A percentile compares a stretch with the other conserved stretches of the same genome.
These are phyloP conservation scores for Leccinum boreale DNA, from an alignment of 768 basidiomycete species.

Conservation along the genomic window DNA sequence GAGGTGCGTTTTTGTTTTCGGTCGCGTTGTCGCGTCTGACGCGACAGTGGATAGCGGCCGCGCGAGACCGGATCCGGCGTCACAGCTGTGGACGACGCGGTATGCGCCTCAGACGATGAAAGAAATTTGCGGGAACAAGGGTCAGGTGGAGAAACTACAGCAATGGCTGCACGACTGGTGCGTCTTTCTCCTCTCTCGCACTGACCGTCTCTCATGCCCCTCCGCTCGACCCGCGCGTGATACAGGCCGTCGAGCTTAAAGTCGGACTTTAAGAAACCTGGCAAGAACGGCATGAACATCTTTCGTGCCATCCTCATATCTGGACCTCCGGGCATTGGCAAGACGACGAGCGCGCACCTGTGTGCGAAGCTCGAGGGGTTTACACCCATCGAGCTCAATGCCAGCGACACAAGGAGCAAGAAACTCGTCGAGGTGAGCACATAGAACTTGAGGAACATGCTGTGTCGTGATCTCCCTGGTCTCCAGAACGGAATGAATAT, in stretches of 20 bases:
- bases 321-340: constrained; percentile 95
- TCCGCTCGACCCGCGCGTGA: background rate
- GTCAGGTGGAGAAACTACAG: constrained; percentile 82
- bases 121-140: constrained; percentile 96
- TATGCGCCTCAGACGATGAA: constrained; percentile 88
- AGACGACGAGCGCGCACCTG: constrained; percentile 94
- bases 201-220: background rate
- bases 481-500: constrained; percentile 83
- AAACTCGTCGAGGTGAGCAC: constrained; percentile 82
- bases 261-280: constrained; percentile 87
- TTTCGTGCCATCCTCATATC: constrained; percentile 88
- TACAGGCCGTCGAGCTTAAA: constrained; percentile 72
- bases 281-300: constrained; percentile 83
- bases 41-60: constrained; percentile 12
- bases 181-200: constrained; percentile 15
- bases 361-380: constrained; percentile 89
- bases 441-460: background rate
- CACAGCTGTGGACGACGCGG: constrained; percentile 91
- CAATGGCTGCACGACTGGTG: constrained; percentile 89
- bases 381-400: constrained; percentile 93
- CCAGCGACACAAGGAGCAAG: constrained; percentile 93
- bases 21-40: background rate
- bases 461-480: background rate
- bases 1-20: constrained; percentile 8
- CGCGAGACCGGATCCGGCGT: constrained; percentile 41